These are phyloP conservation scores for Tilletiopsis washingtonensis DNA, from an alignment of 1,284 basidiomycete species.

Conservation along the genomic window DNA sequence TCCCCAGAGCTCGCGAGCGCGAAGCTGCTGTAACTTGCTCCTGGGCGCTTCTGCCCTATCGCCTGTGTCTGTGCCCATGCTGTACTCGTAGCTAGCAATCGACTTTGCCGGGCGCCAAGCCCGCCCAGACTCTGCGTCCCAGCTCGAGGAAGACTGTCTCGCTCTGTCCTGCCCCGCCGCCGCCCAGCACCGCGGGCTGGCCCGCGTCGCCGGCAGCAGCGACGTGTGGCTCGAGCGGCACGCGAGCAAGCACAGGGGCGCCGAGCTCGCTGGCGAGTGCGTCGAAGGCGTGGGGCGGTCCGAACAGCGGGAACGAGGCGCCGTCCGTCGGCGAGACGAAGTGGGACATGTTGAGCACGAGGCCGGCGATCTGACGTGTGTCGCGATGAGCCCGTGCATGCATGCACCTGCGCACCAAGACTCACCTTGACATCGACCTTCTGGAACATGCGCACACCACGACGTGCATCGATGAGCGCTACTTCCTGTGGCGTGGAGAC, in stretches of 20 bases:
- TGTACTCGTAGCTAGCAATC: too few relatives aligned
- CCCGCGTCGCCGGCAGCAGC: conserved; percentile 71
- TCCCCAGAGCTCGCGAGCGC: too few relatives aligned
- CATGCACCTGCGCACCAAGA: not conserved
- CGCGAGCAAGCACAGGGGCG: conserved; percentile 67
- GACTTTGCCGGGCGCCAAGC: too few relatives aligned
- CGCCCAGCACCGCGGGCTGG: conserved; percentile 52
- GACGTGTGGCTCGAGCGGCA: conserved; percentile 72
- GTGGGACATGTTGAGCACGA: conserved; percentile 83
- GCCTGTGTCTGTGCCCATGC: too few relatives aligned
- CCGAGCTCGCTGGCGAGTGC: conserved; percentile 58
- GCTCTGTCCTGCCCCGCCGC: too few relatives aligned
- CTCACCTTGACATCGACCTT: conserved; percentile 78
- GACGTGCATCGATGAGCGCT: conserved; percentile 80
- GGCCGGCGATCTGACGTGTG: conserved; percentile 68
- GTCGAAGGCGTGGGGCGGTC: conserved; percentile 62
- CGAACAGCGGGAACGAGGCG: conserved; percentile 69
- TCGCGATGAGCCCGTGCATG: not conserved
- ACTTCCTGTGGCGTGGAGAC: conserved; percentile 95
- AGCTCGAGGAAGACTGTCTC: too few relatives aligned
- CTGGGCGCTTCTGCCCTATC: too few relatives aligned
- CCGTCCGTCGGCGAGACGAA: conserved; percentile 69
- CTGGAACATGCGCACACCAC: conserved; percentile 86
- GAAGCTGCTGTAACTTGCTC: too few relatives aligned
- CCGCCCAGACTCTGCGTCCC: too few relatives aligned